phyloP scores from a whole-genome alignment of 768 basidiomycete genomes.

The Leccinellum albellum region DNA sequence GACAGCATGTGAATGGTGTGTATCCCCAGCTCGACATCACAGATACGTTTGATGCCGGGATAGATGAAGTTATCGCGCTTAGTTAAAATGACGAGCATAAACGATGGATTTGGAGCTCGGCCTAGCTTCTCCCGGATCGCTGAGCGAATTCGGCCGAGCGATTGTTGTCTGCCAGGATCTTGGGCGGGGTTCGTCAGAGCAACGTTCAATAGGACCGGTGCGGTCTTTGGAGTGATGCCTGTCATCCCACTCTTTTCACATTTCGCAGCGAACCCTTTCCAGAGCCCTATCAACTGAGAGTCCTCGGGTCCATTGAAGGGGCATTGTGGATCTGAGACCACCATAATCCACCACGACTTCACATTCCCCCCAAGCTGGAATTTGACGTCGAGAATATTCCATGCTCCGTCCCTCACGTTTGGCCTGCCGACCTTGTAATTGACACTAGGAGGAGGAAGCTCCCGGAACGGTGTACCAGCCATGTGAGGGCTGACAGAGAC shows the following conservation, averaged over 20 bases:
- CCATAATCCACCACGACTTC: constrained; percentile 61
- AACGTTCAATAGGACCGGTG: constrained; percentile 35
- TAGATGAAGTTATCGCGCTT: constrained; percentile 71
- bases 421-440: constrained; percentile 47
- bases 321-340: constrained; percentile 48
- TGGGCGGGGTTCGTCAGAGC: background rate
- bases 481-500: constrained; percentile 54
- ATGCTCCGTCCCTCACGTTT: constrained; percentile 56
- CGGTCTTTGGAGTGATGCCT: constrained; percentile 49
- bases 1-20: constrained; percentile 73
- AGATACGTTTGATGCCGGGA: constrained; percentile 74
- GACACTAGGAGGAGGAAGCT: constrained; percentile 56
- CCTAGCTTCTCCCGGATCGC: constrained; percentile 33
- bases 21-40: constrained; percentile 70
- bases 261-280: constrained; percentile 53
- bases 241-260: constrained; percentile 57
- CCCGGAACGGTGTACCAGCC: constrained; percentile 60
- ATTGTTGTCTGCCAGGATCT: constrained; percentile 36
- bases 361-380: constrained; percentile 57
- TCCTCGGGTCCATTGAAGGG: constrained; percentile 37
- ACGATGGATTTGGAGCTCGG: constrained; percentile 44
- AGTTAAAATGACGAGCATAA: constrained; percentile 70
- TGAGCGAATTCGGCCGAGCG: constrained; percentile 41
- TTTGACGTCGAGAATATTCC: constrained; percentile 74
- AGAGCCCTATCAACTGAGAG: constrained; percentile 35